phyloP scores from a whole-genome alignment of 169 alveolate genomes.

The Cardiosporidium cionae region DNA sequence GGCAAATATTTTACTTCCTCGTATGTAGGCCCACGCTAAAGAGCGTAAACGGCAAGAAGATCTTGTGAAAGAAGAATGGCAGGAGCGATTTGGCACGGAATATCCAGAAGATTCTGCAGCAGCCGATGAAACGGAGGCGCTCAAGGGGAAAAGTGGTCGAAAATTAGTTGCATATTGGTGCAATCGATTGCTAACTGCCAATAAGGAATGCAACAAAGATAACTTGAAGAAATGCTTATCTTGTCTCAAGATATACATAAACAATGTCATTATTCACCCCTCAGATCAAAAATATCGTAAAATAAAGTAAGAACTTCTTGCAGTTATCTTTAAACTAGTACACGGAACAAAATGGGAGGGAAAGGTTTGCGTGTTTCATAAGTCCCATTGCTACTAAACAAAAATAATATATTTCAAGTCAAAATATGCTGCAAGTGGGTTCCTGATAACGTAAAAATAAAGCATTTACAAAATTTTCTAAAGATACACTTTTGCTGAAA shows the following conservation, averaged over 20 bases:
- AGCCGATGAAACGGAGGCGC: not conserved
- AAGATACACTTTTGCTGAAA: too few species aligned
- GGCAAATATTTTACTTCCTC: not conserved
- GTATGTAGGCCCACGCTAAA: conserved; percentile 30
- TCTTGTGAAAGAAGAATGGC: conserved; percentile 40
- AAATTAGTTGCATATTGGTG: conserved; percentile 47
- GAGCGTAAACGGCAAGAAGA: conserved; percentile 48
- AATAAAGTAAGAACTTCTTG: conserved; percentile 39
- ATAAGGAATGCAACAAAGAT: conserved; percentile 27
- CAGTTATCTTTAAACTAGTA: too few species aligned
- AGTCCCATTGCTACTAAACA: too few species aligned
- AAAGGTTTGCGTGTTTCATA: too few species aligned
- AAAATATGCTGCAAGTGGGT: too few species aligned
- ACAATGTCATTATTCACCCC: conserved; percentile 42
- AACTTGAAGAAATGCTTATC: conserved; percentile 33
- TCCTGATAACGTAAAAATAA: too few species aligned
- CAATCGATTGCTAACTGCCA: conserved; percentile 23
- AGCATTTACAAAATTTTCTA: too few species aligned
- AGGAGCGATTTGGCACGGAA: conserved; percentile 44
- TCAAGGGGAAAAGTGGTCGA: not conserved
- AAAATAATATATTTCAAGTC: too few species aligned
- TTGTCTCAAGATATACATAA: conserved; percentile 35
- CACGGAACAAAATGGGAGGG: too few species aligned
- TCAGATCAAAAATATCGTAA: conserved; percentile 42
- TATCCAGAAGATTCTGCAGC: not conserved